Base-by-base conservation (phyloP, 306 rosid species). In the Vigna nakashimae region DNA sequence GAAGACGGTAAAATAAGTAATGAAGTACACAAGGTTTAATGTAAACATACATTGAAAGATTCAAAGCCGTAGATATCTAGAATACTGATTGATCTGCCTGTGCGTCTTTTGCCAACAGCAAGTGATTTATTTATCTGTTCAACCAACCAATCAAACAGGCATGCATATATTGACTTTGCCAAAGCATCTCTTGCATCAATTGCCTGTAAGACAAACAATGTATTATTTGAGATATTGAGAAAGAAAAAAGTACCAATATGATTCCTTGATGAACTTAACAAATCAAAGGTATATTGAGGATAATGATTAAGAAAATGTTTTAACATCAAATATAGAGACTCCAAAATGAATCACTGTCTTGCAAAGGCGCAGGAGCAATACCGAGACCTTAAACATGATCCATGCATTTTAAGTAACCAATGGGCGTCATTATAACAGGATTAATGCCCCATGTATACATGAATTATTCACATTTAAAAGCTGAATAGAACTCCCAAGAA, bases 21-120 rank as follows among this genome's bases (percentile, higher is more conserved):
- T 24, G 48, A 36, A 34, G 67, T 49, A 50, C 65, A 10, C 40
- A 17, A 7, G 51, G 49, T 79, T 24, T 38, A 40, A 24, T 50
- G 9, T 51, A 40, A 17, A 17, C 58, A 17, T 63, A 79, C 78
- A 62, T 94, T 94, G 84, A 94, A 94, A 57, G 98, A 94, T 84
- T 94, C 98, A 85, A 94, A 94, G 67, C 98, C 98, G 20, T 94
- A 94, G 78, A 94, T 94, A 83, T 94, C 98, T 53, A 94, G 93
- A 90, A 94, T 94, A 87, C 98, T 90, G 78, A 94, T 94, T 59
- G 96, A 91, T 91, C 97, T 94, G 57, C 98, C 97, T 2, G 97
- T 94, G 60, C 96, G 94, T 14, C 94, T 87, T 84, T 94, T 94
- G 79, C 98, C 98, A 69, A 91, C 97, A 48, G 92, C 94, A 80